Evolutionary conservation across 2,329 filamentous ascomycete genomes (phyloP), one percentile per base, ranked within the genome.

Genomic region (Xylaria sp.): DNA sequence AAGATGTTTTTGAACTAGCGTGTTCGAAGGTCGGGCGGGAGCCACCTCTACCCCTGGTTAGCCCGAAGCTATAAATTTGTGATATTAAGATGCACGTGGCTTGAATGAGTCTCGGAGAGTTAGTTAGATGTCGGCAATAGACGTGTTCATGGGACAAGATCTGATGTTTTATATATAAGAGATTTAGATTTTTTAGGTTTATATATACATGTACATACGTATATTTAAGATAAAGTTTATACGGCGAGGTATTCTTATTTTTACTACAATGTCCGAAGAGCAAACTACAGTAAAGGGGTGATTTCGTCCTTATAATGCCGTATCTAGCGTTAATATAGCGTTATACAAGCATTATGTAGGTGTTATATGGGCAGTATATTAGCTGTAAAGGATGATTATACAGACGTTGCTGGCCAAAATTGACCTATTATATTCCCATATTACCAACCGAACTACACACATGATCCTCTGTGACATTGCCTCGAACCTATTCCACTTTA

Each of bases 1-100:
- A 82, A 28, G 80, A 84, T 48, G 78, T 88, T 23, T 75, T 77
- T 64, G 74, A 78, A 60, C 76, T 81, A 66, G 79, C 86, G 46
- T 73, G 71, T 30, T 71, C 73, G 65, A 72, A 75, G 63, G 71
- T 79, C 34, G 74, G 68, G 36, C 67, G 65, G 68, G 69, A 73
- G 48, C 57, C 63, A 2, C 52, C 70, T 6, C 25, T 65, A 10
- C 45, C 75, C 25, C 64, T 71, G 41, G 65, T 68, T 18, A 57
- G 60, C 18, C 60, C 70, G 2, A 74, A 72, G 66, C 34, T 74
- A 52, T 76, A 60, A 70, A 62, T 23, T 41, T 9, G 15, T 36
- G 30, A 15, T 36, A 3, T 30, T 30, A 32, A 9, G 30, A 36
- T 36, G 12, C 9, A 53, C 34, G 7, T 20, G 30, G 32, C 52